phyloP scores from a whole-genome alignment of 805 yeast genomes.

The Barnettozyma wickerhamii region DNA sequence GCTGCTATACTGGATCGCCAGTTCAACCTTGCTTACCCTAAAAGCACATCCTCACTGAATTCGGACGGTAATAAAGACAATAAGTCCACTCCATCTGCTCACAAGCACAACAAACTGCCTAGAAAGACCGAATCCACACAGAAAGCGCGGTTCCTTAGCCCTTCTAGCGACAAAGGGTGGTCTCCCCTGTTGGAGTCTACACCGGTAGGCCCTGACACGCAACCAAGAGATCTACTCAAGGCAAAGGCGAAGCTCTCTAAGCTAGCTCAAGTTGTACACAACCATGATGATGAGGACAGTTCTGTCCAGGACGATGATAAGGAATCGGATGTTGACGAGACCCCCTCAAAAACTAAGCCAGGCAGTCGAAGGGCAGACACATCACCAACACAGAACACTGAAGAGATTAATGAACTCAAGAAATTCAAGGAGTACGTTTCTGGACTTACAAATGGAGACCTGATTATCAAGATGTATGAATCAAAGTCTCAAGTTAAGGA shows the following conservation, averaged over 20 bases:
- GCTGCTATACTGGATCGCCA: not conserved
- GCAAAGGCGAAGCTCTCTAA: slow-evolving; percentile 21
- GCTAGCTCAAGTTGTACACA: slow-evolving; percentile 16
- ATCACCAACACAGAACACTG: not conserved
- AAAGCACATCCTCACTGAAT: not conserved
- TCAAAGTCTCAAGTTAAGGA: not conserved
- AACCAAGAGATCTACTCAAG: slow-evolving; percentile 25
- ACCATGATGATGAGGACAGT: slow-evolving; percentile 3
- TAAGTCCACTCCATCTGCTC: no score
- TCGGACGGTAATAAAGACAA: no score
- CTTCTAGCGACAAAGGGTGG: slow-evolving; percentile 20
- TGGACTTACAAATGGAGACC: slow-evolving; percentile 13
- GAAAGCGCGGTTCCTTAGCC: slow-evolving; percentile 2
- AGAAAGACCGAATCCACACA: no score
- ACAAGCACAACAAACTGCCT: no score
- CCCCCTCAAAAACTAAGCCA: slow-evolving; percentile 22
- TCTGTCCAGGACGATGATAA: slow-evolving; percentile 6
- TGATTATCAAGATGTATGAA: slow-evolving; percentile 3
- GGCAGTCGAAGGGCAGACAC: not conserved
- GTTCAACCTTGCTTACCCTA: not conserved
- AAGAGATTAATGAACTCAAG: slow-evolving; percentile 19
- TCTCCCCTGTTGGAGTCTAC: slow-evolving; percentile 25
- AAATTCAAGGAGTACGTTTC: slow-evolving; percentile 15
- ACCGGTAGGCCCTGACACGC: slow-evolving; percentile 19
- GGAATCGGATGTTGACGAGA: slow-evolving; percentile 13